Evolutionary conservation across 2,329 filamentous ascomycete genomes (phyloP), one percentile per base, ranked within the genome.

Genomic region (Penicillium brevicompactum): DNA sequence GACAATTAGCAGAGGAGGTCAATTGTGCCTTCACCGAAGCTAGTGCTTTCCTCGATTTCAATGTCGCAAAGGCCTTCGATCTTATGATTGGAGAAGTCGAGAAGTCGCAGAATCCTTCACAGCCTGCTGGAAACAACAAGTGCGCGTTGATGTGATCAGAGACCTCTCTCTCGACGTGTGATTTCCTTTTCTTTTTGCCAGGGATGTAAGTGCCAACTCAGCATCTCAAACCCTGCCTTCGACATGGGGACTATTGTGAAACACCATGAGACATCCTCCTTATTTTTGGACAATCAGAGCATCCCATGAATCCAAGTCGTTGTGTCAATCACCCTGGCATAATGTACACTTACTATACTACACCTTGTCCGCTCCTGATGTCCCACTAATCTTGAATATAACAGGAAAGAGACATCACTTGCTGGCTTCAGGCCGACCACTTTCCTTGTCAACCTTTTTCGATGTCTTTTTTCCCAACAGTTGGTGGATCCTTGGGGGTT

Each of bases 1-100:
- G 89, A 73, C 89, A 88, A 70, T 80, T 97, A 41, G 87, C 89
- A 7, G 89, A 93, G 67, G 90, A 94, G 76, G 89, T 96, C 74
- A 87, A 91, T 60, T 97, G 93, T 76, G 92, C 89, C 37, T 97
- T 91, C 85, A 96, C 92, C 46, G 94, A 99, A 78, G 92, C 94
- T 53, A 95, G 90, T 70, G 94, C 94, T 27, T 86, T 92, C 55
- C 95, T 94, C 76, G 92, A 97, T 74, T 91, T 92, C 78, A 96
- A 97, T 72, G 94, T 99, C 46, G 82, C 83, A 66, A 92, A 91
- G 75, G 91, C 91, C 2, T 99, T 99, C 71, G 93, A 97, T 76
- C 82, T 95, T 61, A 88, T 99, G 80, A 92, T 99, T 67, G 90
- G 84, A 46, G 90, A 97, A 80, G 92, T 99, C 60, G 94, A 99